Percentiles rank a stretch among this genome's conserved stretches.
Evolutionary conservation across 2,329 filamentous ascomycete genomes (phyloP).

Genomic region (Diaporthe vexans): DNA sequence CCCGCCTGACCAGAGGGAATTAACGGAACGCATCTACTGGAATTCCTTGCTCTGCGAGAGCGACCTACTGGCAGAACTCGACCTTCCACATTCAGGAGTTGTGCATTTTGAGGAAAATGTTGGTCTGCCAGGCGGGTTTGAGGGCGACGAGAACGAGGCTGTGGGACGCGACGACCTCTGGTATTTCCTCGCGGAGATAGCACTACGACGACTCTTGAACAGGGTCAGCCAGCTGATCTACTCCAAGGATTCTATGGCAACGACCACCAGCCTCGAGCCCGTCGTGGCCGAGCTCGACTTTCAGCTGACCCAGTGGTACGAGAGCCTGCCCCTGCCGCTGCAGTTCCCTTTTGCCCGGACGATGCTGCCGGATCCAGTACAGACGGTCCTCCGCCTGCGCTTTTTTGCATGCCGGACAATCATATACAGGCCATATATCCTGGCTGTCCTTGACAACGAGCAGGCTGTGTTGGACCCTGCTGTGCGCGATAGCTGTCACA

Average conservation of each 20-base stretch:
- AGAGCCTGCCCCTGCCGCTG: conserved; percentile 79
- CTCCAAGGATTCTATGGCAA: conserved; percentile 78
- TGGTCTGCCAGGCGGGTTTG: conserved; percentile 82
- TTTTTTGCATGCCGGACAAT: conserved; percentile 91
- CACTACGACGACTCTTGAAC: conserved; percentile 81
- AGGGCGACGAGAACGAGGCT: conserved; percentile 74
- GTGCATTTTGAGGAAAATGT: conserved; percentile 87
- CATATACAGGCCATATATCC: conserved; percentile 86
- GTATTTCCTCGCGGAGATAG: conserved; percentile 90
- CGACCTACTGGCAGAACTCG: conserved; percentile 83
- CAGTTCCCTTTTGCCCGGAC: conserved; percentile 82
- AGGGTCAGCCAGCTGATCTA: conserved; percentile 85
- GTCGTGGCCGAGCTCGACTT: conserved; percentile 86
- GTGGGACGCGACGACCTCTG: conserved; percentile 83
- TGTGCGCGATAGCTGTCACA: conserved; percentile 83
- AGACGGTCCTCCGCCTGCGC: conserved; percentile 82
- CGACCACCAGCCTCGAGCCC: conserved; percentile 80
- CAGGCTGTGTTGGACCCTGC: conserved; percentile 78
- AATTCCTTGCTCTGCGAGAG: conserved; percentile 86
- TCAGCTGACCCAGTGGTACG: conserved; percentile 88
- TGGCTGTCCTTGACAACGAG: conserved; percentile 84
- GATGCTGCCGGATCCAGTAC: conserved; percentile 78
- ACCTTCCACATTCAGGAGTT: conserved; percentile 86
- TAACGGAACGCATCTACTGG: conserved; percentile 87
- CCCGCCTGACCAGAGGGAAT: conserved; percentile 77